Percentiles rank a stretch among this genome's conserved stretches.
phyloP scores from a whole-genome alignment of 331 rosid species.

The Ulmus americana region DNA sequence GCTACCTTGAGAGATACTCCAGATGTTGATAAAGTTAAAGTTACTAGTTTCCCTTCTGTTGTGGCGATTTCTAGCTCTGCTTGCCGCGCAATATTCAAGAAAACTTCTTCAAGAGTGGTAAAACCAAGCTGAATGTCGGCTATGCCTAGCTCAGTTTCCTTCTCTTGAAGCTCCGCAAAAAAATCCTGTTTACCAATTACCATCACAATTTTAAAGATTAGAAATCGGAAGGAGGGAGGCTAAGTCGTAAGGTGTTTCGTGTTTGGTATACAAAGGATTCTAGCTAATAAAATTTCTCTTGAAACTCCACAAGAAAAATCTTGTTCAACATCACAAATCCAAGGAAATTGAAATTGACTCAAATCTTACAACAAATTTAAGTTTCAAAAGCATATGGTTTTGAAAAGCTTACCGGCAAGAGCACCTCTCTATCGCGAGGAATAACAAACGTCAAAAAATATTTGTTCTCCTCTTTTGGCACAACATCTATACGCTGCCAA shows the following conservation, averaged over 20 bases:
- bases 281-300: no score
- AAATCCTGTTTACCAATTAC: slow-evolving; percentile 35
- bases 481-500: slow-evolving; percentile 56
- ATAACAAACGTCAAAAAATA: slow-evolving; percentile 63
- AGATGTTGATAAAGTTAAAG: slow-evolving; percentile 46
- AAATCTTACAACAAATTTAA: no score
- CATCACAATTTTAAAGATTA: no score
- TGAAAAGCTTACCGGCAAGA: slow-evolving; percentile 34
- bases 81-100: slow-evolving; percentile 66
- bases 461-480: slow-evolving; percentile 64
- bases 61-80: slow-evolving; percentile 80
- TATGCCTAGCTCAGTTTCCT: slow-evolving; percentile 58
- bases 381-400: no score
- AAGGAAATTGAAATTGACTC: no score
- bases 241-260: no score
- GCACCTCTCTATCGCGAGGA: slow-evolving; percentile 65
- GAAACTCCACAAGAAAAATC: slow-evolving; percentile 25
- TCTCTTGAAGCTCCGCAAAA: slow-evolving; percentile 60
- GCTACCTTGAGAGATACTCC: slow-evolving; percentile 49
- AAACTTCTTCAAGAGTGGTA: slow-evolving; percentile 81
- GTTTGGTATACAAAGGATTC: no score
- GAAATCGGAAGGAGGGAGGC: no score
- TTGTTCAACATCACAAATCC: slow-evolving; percentile 22
- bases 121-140: slow-evolving; percentile 74
- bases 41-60: slow-evolving; percentile 53